Base-by-base conservation (phyloP, 345 rosid species). In the Hibiscus syriacus region DNA sequence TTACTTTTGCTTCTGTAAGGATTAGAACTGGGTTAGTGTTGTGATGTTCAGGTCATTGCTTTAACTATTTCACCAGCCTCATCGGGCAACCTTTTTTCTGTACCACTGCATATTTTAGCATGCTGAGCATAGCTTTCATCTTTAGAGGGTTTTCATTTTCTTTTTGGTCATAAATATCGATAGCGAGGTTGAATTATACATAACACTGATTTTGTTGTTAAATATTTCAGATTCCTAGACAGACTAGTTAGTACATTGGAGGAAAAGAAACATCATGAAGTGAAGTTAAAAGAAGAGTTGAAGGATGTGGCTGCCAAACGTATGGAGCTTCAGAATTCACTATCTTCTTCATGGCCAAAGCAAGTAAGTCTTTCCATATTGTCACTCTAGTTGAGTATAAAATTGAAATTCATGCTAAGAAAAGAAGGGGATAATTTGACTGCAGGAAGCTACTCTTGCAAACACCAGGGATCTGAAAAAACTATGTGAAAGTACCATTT, bases 291-390 rank as follows among this genome's bases (percentile, higher is more conserved):
- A 73, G 96, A 89, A 43, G 90, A 95, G 36, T 78, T 90, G 80
- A 91, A 87, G 81, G 95, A 89, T 52, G 71, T 91, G 65, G 87
- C 82, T 73, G 77, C 84, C 63, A 94, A 74, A 81, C 94, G 89
- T 55, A 85, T 91, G 97, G 92, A 90, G 80, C 95, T 93, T 69
- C 92, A 86, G 72, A 93, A 93, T 80, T 89, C 96, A 48, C 71
- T 89, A 38, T 85, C 85, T 70, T 90, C 98, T 23, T 87, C 81
- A 64, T 90, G 98, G 98, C 98, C 98, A 46, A 93, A 90, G 84
- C 97, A 89, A 81, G 98, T 86, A 43, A 70, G 77, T 71, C 54
- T 70, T 55, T 22, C 23, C 56, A 57, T 56, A 14, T 11, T 6
- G 2, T 26, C 9, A n/a, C 41, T 17, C 23, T 26, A 36, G 39